Conservation (phyloP, 805 yeast species). For the Candida ponderosae region DNA sequence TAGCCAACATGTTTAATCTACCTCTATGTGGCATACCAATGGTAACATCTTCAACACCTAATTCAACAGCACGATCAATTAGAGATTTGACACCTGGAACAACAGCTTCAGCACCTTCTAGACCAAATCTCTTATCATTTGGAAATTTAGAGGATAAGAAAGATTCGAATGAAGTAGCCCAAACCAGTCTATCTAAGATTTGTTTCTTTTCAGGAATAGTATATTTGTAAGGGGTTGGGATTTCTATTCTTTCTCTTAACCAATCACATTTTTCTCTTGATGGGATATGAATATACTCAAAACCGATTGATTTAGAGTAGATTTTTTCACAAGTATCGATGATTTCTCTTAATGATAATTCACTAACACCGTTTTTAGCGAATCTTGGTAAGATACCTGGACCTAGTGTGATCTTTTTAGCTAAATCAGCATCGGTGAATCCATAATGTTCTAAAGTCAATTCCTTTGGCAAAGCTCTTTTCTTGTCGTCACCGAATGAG, state of each 20-base stretch:
- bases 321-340: constrained; percentile 70
- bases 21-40: constrained; percentile 99
- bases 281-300: constrained; percentile 95
- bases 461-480: constrained; percentile 63
- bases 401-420: constrained; percentile 80
- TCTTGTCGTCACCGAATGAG: constrained; percentile 64
- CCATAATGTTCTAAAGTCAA: constrained; percentile 89
- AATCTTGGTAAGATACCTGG: constrained; percentile 97
- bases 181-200: constrained; percentile 89
- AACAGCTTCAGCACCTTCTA: constrained; percentile 96
- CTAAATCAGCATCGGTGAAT: constrained; percentile 79
- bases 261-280: constrained; percentile 94
- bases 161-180: constrained; percentile 92
- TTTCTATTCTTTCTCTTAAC: constrained; percentile 95
- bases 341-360: constrained; percentile 72
- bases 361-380: constrained; percentile 48
- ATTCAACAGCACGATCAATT: constrained; percentile 87
- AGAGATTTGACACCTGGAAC: constrained; percentile 96
- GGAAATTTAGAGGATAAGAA: constrained; percentile 95
- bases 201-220: constrained; percentile 88
- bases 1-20: constrained; percentile 93
- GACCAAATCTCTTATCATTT: constrained; percentile 95
- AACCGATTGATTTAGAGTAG: constrained; percentile 86
- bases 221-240: constrained; percentile 80
- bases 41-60: constrained; percentile 91